Evolutionary conservation across 176 grass and related monocot genomes (phyloP), one percentile per base, ranked within the genome.

Genomic region (Ensete glaucum): DNA sequence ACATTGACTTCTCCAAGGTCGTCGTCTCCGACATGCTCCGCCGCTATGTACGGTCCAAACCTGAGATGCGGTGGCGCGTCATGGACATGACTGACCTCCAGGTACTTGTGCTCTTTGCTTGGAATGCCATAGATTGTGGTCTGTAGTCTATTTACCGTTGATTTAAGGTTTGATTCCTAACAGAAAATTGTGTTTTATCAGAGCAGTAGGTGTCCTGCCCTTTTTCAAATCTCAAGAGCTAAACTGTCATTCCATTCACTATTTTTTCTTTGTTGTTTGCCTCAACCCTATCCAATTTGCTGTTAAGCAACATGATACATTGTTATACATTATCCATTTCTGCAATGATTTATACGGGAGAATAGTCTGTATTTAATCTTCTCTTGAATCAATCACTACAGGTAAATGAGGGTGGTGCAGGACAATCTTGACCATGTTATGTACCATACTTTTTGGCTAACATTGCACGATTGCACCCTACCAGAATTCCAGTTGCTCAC

Each of bases 81-180:
- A 98, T 98, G 90, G 95, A 98, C 84, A 93, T 98, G 80, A 98
- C 90, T 54, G 64, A 83, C 1, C 85, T 98, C 83, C 90, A 98
- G 86, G 95, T 93, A 78, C 9, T 12, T 57, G 1, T 24, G 11
- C n/a, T 9, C 25, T 26, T 48, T 12, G 48, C 7, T 25, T 0
- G 55, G 11, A 23, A 53, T 53, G 21, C 11, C 8, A 10, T 9
- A 13, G 21, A 19, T 11, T 50, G n/a, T 23, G 62, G n/a, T 64
- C n/a, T 64, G 20, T 24, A 23, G 1, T 50, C 15, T 19, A 27
- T 20, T 16, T 57, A 43, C 34, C 34, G 34, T 43, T 3, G 34
- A 5, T 57, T 57, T 12, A 5, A 16, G 12, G 55, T 4, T 16
- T 57, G 55, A 14, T 57, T 57, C 4, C 55, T 43, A 43, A 43